These are phyloP conservation scores for Paramyrothecium sp. DNA, from an alignment of 2,329 filamentous ascomycete species.

Conservation along the genomic window DNA sequence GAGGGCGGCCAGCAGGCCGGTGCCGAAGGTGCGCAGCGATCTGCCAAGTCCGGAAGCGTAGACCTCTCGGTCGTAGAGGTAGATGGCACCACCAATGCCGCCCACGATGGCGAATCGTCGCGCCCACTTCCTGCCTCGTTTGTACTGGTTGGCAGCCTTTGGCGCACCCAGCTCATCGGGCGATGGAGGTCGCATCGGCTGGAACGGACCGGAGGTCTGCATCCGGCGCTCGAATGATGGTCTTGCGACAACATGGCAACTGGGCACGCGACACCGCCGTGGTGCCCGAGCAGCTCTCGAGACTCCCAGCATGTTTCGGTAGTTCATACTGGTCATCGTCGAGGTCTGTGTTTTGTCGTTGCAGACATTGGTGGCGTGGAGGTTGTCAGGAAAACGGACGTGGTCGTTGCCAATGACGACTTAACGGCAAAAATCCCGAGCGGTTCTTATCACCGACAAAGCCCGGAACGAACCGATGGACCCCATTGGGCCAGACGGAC, in stretches of 20 bases:
- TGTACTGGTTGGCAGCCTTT: constrained; percentile 67
- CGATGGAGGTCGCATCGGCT: constrained; percentile 72
- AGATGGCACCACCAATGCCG: constrained; percentile 58
- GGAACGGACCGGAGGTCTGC: constrained; percentile 46
- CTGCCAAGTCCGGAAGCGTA: constrained; percentile 80
- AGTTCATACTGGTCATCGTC: constrained; percentile 24
- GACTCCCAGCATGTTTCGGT: constrained; percentile 22
- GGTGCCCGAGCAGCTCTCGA: constrained; percentile 12
- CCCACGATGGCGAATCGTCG: constrained; percentile 68
- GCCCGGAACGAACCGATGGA: neutral
- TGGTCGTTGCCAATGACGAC: neutral
- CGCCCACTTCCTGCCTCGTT: constrained; percentile 70
- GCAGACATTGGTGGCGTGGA: neutral
- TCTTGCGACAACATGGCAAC: constrained; percentile 7
- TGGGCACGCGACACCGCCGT: constrained; percentile 12
- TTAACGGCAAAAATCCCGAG: neutral
- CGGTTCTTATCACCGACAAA: neutral
- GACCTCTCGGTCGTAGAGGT: constrained; percentile 68
- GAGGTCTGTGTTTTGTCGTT: neutral
- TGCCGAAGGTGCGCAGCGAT: constrained; percentile 77
- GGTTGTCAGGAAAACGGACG: neutral
- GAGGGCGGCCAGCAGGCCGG: constrained; percentile 75
- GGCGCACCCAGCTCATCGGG: constrained; percentile 77
- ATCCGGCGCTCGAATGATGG: constrained; percentile 16
- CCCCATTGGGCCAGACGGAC: neutral